phyloP scores from a whole-genome alignment of 345 rosid species.

The Geranium brycei region DNA sequence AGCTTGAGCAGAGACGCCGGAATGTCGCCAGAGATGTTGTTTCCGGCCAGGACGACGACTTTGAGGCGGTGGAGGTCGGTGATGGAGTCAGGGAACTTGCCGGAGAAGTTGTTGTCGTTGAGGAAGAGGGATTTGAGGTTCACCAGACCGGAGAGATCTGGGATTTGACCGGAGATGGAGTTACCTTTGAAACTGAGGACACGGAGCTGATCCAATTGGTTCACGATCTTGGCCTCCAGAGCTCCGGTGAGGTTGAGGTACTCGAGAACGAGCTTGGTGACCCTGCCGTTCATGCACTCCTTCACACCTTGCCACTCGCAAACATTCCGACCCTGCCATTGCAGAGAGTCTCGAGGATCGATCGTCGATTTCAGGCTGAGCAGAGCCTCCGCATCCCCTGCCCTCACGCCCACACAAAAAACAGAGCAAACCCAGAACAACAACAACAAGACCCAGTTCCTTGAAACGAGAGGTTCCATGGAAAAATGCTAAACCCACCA shows the following conservation, averaged over 20 bases:
- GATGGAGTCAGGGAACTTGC: slow-evolving; percentile 55
- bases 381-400: slow-evolving; percentile 55
- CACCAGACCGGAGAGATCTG: slow-evolving; percentile 44
- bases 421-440: slow-evolving; percentile 12
- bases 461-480: slow-evolving; percentile 20
- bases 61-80: slow-evolving; percentile 65
- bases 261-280: slow-evolving; percentile 75
- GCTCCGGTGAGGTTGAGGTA: slow-evolving; percentile 49
- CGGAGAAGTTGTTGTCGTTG: slow-evolving; percentile 58
- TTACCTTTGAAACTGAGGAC: slow-evolving; percentile 84
- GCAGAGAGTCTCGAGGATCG: slow-evolving; percentile 46
- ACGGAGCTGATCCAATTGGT: slow-evolving; percentile 67
- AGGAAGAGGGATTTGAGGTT: slow-evolving; percentile 79
- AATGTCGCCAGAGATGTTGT: slow-evolving; percentile 50
- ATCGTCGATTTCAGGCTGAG: slow-evolving; percentile 51
- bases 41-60: slow-evolving; percentile 40
- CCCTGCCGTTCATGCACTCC: slow-evolving; percentile 62
- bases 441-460: slow-evolving; percentile 13
- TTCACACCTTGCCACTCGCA: slow-evolving; percentile 75
- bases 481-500: no score
- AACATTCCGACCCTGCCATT: slow-evolving; percentile 34
- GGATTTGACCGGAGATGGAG: slow-evolving; percentile 63
- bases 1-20: slow-evolving; percentile 51
- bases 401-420: slow-evolving; percentile 23
- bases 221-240: slow-evolving; percentile 34